A percentile compares a stretch with the other conserved stretches of the same genome.
These are phyloP conservation scores for Podaxis sp. DNA, from an alignment of 768 basidiomycete species.

Conservation along the genomic window DNA sequence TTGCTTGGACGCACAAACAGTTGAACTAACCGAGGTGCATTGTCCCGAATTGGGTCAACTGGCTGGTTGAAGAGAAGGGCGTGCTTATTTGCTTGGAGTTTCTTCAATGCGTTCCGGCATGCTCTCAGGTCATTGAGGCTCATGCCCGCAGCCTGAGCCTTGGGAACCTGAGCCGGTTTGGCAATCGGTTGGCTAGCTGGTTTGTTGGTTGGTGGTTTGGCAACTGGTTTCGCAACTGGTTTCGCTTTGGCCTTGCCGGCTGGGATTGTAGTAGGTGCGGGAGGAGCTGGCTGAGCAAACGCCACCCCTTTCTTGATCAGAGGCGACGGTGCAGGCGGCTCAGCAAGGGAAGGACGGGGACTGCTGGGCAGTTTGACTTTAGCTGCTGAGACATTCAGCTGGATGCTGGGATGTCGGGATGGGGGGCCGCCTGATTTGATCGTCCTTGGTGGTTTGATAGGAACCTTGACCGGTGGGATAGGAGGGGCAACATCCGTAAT, in stretches of 20 bases:
- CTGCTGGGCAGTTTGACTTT: constrained; percentile 56
- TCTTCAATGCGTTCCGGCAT: constrained; percentile 74
- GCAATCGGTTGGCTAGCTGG: constrained; percentile 15
- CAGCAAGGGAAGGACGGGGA: constrained; percentile 23
- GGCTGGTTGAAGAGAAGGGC: constrained; percentile 76
- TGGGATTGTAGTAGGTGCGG: constrained; percentile 14
- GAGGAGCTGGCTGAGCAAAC: constrained; percentile 32
- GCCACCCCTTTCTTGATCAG: constrained; percentile 31
- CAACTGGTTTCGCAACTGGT: constrained; percentile 15
- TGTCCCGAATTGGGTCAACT: constrained; percentile 94
- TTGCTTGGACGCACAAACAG: not conserved
- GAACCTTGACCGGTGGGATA: constrained; percentile 48
- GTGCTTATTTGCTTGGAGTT: constrained; percentile 70
- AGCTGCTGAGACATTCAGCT: constrained; percentile 32
- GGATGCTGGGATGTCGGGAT: constrained; percentile 35
- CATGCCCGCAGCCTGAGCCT: constrained; percentile 78
- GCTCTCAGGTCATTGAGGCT: constrained; percentile 68
- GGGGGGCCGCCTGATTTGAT: constrained; percentile 35
- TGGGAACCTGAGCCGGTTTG: constrained; percentile 51
- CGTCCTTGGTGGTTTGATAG: constrained; percentile 36
- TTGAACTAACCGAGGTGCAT: constrained; percentile 71
- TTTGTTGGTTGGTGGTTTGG: constrained; percentile 18
- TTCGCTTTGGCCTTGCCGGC: constrained; percentile 24
- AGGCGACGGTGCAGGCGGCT: constrained; percentile 25
- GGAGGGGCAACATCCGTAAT: constrained; percentile 56